These are phyloP conservation scores for Salix dunnii DNA, from an alignment of 345 rosid genomes.

Conservation along the genomic window DNA sequence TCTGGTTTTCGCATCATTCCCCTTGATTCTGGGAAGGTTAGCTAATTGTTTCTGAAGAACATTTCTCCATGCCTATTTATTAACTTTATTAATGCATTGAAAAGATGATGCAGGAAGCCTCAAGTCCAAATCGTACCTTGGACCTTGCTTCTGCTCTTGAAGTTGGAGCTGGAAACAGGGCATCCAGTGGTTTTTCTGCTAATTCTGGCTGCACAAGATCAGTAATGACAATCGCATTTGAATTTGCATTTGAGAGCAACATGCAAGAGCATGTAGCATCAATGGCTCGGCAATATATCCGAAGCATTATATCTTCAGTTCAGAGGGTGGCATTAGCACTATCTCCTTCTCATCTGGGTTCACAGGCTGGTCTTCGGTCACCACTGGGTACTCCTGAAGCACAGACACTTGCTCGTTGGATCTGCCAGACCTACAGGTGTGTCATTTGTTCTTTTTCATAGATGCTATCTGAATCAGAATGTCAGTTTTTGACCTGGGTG, in stretches of 20 bases:
- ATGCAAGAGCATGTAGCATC: slow-evolving; percentile 94
- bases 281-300: slow-evolving; percentile 88
- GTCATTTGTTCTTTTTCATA: neutral
- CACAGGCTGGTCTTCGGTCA: slow-evolving; percentile 75
- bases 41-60: neutral
- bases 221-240: slow-evolving; percentile 93
- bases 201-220: slow-evolving; percentile 68
- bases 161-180: slow-evolving; percentile 71
- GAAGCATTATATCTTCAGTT: slow-evolving; percentile 84
- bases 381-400: slow-evolving; percentile 96
- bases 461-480: neutral
- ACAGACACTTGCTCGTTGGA: slow-evolving; percentile 95
- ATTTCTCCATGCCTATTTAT: neutral
- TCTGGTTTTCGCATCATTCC: slow-evolving; percentile 97
- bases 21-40: slow-evolving; percentile 85
- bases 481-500: neutral
- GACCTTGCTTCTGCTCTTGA: slow-evolving; percentile 96
- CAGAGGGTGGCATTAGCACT: slow-evolving; percentile 96
- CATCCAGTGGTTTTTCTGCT: slow-evolving; percentile 48
- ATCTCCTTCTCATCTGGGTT: slow-evolving; percentile 79
- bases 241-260: slow-evolving; percentile 89
- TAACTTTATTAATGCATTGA: neutral
- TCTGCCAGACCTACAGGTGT: slow-evolving; percentile 83
- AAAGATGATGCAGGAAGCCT: slow-evolving; percentile 59
- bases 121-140: slow-evolving; percentile 89